Evolutionary conservation across 352 stramenopile genomes (phyloP), one percentile per base, ranked within the genome.

Genomic region (Phytopythium chamaehyphon): DNA sequence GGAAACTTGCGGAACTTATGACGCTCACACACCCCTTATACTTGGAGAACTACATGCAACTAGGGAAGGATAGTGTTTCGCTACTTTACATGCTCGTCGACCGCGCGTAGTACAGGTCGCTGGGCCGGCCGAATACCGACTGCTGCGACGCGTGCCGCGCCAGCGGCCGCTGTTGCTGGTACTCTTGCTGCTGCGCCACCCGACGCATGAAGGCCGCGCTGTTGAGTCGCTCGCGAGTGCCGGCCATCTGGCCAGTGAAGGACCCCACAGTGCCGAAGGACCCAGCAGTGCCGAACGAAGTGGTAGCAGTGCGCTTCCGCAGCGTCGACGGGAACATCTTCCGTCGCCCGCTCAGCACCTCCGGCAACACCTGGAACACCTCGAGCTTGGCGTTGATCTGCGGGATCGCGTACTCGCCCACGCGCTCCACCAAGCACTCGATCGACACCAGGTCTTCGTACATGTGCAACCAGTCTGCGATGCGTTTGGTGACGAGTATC

Each of bases 401-500:
- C 11, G 66, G 59, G 2, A 73, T 62, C 21, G 61, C 45, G 44
- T 76, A 73, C n/a, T 66, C 60, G 35, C 66, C 65, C 40, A 79
- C 24, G 12, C 61, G 67, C 22, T 75, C 62, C 23, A 79, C 54
- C 6, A 54, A 56, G 43, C 51, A 70, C 11, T 68, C 48, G 37
- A 67, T 70, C 16, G 66, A 37, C 2, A 75, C 46, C 0, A 54
- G 51, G 18, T 72, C 64, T 23, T 71, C 71, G 59, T 77, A 71
- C 40, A 57, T 66, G 45, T 62, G 40, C 11, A 82, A 45, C 67
- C 70, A 84, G n/a, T 76, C 55, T 0, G 69, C 73, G 19, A 85
- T 63, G 39, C 70, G 64, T 40, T 57, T 43, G 1, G 73, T 84
- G 6, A 81, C 53, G 14, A 85, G 50, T 40, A 85, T 85, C 48